Conservation (phyloP, 2,329 filamentous ascomycete genomes). For the Pseudogymnoascus sp. region DNA sequence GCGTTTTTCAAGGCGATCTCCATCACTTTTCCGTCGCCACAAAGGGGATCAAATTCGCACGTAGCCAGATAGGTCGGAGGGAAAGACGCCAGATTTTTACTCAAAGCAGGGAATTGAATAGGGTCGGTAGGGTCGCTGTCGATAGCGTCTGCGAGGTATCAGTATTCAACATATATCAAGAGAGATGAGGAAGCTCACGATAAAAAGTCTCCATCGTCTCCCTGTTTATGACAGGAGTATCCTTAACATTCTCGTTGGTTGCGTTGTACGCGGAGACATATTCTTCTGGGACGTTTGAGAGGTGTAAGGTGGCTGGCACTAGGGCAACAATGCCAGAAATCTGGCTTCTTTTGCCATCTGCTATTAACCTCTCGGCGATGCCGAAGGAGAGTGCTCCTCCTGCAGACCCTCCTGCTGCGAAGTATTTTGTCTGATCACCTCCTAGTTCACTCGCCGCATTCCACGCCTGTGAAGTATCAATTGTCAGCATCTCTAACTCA, state of each 20-base stretch:
- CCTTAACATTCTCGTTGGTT: conserved; percentile 16
- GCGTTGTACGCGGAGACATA: conserved; percentile 17
- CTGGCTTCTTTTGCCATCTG: conserved; percentile 9
- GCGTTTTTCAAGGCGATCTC: conserved; percentile 23
- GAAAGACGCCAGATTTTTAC: conserved; percentile 14
- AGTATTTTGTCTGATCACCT: conserved; percentile 13
- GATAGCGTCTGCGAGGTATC: neutral
- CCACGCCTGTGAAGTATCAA: conserved; percentile 16
- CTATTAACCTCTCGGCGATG: conserved; percentile 20
- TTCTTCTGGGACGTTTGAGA: conserved; percentile 14
- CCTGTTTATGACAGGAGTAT: conserved; percentile 18
- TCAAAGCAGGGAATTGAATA: conserved; percentile 15
- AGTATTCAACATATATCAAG: neutral
- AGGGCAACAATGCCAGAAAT: conserved; percentile 20
- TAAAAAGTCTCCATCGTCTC: conserved; percentile 19
- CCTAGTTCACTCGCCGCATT: conserved; percentile 13
- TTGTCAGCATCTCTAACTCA: neutral
- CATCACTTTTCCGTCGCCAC: conserved; percentile 26
- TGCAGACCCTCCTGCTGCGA: conserved; percentile 21
- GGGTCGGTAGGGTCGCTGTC: conserved; percentile 14
- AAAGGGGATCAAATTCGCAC: conserved; percentile 24
- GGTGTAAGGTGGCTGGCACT: conserved; percentile 20
- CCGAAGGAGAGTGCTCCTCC: conserved; percentile 19
- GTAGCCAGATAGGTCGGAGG: conserved; percentile 19
- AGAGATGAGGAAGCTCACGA: neutral